phyloP scores from a whole-genome alignment of 2,329 filamentous ascomycete genomes.

The Myriosclerotinia scirpicola region DNA sequence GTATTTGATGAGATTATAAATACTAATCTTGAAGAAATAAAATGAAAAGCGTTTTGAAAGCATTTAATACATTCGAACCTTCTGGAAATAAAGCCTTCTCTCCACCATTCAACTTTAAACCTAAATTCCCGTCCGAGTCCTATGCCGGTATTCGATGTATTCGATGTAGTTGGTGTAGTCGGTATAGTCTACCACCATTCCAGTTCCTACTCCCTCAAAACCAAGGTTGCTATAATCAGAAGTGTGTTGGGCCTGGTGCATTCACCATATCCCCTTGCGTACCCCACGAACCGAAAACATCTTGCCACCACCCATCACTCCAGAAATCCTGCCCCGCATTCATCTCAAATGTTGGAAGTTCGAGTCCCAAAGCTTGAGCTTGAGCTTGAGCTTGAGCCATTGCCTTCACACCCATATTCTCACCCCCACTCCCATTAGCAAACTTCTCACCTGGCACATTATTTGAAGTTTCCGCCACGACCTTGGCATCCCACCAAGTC shows the following conservation, averaged over 20 bases:
- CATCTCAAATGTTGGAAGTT: neutral
- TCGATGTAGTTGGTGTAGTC: no score
- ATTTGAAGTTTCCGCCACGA: constrained; percentile 4
- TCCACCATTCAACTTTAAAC: no score
- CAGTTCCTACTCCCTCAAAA: no score
- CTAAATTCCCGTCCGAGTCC: no score
- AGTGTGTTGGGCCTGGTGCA: neutral
- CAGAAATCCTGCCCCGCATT: constrained; percentile 4
- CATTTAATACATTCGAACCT: no score
- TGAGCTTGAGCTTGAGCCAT: neutral
- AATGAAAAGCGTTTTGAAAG: no score
- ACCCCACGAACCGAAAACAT: constrained; percentile 8
- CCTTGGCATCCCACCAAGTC: constrained; percentile 18
- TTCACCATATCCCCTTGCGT: neutral
- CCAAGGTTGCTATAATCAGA: neutral
- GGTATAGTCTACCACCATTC: no score
- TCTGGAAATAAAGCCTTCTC: no score
- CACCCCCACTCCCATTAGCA: neutral
- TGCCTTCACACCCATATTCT: neutral
- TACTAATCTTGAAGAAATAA: no score
- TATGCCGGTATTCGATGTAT: no score
- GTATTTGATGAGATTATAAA: no score
- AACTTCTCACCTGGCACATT: neutral
- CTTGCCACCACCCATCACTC: constrained; percentile 20
- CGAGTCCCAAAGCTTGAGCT: neutral